Conservation (phyloP, 495 filamentous ascomycete species). For the Penicillium steckii region DNA sequence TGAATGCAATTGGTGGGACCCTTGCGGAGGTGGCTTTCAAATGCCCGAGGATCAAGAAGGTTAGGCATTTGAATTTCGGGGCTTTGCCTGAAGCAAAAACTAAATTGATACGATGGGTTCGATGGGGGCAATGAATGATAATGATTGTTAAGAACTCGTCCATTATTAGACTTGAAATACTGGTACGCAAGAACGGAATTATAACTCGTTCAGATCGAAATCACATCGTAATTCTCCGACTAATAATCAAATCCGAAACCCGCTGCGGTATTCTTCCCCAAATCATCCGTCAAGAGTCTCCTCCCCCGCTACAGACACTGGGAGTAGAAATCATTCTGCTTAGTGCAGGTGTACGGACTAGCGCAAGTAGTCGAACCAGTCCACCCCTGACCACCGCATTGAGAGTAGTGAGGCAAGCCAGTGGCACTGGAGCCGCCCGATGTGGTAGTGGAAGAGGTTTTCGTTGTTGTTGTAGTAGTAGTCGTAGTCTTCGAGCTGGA, state of each 20-base stretch:
- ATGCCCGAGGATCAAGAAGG: background rate
- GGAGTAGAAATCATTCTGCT: conserved; percentile 41
- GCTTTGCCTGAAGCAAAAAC: too few species aligned
- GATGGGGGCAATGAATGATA: too few species aligned
- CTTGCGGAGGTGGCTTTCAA: background rate
- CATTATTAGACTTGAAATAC: too few species aligned
- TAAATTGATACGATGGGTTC: too few species aligned
- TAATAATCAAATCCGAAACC: too few species aligned
- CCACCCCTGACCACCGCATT: conserved; percentile 52
- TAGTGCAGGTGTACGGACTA: conserved; percentile 36
- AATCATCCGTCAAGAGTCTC: background rate
- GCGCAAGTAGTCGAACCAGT: conserved; percentile 48
- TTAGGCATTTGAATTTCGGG: background rate
- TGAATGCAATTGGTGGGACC: background rate
- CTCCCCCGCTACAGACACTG: conserved; percentile 48
- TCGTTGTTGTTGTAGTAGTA: conserved; percentile 3
- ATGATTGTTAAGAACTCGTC: too few species aligned
- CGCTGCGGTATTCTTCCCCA: too few species aligned
- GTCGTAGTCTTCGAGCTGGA: conserved; percentile 14
- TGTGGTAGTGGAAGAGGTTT: conserved; percentile 18
- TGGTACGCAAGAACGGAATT: too few species aligned
- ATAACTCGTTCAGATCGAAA: too few species aligned
- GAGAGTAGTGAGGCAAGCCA: conserved; percentile 36
- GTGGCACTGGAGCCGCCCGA: conserved; percentile 23
- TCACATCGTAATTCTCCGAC: too few species aligned